These are phyloP conservation scores for Microcyclospora pomicola DNA, from an alignment of 2,329 filamentous ascomycete genomes.

Conservation along the genomic window DNA sequence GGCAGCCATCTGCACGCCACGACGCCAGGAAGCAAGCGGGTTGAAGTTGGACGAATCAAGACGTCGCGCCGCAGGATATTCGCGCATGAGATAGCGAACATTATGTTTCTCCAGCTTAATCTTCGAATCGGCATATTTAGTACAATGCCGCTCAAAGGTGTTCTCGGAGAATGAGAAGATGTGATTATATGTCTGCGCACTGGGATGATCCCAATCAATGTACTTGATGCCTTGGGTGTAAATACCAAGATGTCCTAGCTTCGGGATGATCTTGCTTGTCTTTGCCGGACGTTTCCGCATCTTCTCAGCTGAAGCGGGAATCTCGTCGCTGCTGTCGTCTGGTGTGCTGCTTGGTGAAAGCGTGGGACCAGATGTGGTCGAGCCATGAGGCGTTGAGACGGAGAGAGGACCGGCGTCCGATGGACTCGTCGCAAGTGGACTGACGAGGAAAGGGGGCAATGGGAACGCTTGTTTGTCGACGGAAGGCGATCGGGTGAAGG, in stretches of 20 bases:
- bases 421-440: slow-evolving; percentile 38
- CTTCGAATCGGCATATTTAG: slow-evolving; percentile 61
- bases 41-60: slow-evolving; percentile 89
- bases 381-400: slow-evolving; percentile 38
- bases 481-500: slow-evolving; percentile 42
- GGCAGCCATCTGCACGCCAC: slow-evolving; percentile 93
- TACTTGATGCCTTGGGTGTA: slow-evolving; percentile 71
- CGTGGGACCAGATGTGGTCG: slow-evolving; percentile 42
- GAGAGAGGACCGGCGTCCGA: slow-evolving; percentile 33
- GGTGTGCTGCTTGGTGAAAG: slow-evolving; percentile 45
- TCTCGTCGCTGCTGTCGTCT: slow-evolving; percentile 65
- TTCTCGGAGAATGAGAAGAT: slow-evolving; percentile 90
- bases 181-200: slow-evolving; percentile 82
- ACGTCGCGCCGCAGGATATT: slow-evolving; percentile 75
- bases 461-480: slow-evolving; percentile 43
- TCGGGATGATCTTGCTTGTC: slow-evolving; percentile 71
- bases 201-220: slow-evolving; percentile 43
- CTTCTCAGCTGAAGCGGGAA: slow-evolving; percentile 42
- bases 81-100: slow-evolving; percentile 77
- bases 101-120: slow-evolving; percentile 77
- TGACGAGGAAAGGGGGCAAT: slow-evolving; percentile 34
- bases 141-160: slow-evolving; percentile 69
- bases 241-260: slow-evolving; percentile 74
- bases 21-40: slow-evolving; percentile 82
- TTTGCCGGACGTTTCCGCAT: slow-evolving; percentile 48